Percentiles rank a stretch among this genome's conserved stretches.
These are phyloP conservation scores for Colletotrichum horii DNA, from an alignment of 2,329 filamentous ascomycete genomes.

Conservation along the genomic window DNA sequence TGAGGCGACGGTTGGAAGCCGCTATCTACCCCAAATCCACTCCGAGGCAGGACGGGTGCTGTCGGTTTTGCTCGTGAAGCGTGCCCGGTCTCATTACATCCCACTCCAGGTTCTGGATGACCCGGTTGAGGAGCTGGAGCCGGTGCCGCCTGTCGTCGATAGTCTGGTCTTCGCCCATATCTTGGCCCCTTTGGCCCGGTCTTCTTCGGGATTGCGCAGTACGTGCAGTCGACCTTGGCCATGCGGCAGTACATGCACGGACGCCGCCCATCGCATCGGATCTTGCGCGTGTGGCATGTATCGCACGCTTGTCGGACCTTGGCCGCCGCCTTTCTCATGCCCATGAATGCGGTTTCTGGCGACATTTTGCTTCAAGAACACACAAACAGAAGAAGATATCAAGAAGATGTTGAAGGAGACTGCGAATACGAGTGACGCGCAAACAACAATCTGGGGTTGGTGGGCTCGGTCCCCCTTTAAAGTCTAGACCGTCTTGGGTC, in stretches of 20 bases:
- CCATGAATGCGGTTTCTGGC: neutral
- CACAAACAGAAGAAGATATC: neutral
- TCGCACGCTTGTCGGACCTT: neutral
- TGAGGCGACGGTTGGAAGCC: neutral
- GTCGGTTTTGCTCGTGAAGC: neutral
- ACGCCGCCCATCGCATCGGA: neutral
- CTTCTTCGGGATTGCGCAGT: neutral
- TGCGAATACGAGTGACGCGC: neutral
- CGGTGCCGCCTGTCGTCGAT: neutral
- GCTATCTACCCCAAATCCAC: neutral
- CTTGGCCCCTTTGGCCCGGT: neutral
- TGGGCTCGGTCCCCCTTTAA: neutral
- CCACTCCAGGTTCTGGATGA: neutral
- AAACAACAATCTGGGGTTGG: neutral
- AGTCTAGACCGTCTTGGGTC: neutral
- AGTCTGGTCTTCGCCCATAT: neutral
- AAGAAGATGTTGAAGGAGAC: neutral
- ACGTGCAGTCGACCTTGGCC: neutral
- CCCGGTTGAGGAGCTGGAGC: neutral
- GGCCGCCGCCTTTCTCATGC: neutral
- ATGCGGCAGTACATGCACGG: neutral
- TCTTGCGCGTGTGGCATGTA: neutral
- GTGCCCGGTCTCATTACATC: rapidly evolving
- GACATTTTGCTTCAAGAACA: neutral
- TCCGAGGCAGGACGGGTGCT: neutral